Percentiles rank a stretch among this genome's conserved stretches.
Conservation (phyloP, 805 yeast genomes). For the Cyberlindnera mycetangii region DNA sequence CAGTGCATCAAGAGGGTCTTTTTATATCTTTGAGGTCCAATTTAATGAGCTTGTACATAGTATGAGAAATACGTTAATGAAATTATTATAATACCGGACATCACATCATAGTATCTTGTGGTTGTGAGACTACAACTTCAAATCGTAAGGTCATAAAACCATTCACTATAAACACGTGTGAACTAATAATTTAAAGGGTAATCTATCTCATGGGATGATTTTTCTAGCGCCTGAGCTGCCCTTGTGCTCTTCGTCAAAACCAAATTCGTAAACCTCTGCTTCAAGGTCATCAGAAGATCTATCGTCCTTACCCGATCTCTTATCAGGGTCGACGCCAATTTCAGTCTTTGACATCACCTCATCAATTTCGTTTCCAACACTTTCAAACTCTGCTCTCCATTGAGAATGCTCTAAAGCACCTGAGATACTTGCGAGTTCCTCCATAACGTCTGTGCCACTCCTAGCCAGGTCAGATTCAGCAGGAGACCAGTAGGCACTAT, state of each 20-base stretch:
- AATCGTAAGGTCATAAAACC: neutral
- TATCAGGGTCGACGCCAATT: neutral
- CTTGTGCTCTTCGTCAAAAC: slow-evolving; percentile 7
- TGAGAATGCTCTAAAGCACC: slow-evolving; percentile 18
- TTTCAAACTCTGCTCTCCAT: slow-evolving; percentile 19
- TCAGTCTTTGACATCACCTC: slow-evolving; percentile 1
- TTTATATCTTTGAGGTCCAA: too few species aligned
- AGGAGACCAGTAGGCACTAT: slow-evolving; percentile 24
- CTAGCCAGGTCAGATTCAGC: neutral
- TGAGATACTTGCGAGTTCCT: slow-evolving; percentile 17
- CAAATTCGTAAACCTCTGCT: neutral
- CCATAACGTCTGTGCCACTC: slow-evolving; percentile 11
- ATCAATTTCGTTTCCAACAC: slow-evolving; percentile 18
- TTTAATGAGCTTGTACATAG: slow-evolving; percentile 8
- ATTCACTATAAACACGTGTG: neutral
- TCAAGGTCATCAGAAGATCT: slow-evolving; percentile 6
- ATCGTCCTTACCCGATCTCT: neutral
- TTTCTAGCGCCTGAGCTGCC: slow-evolving; percentile 4
- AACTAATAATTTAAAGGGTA: neutral
- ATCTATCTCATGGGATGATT: slow-evolving; percentile 4
- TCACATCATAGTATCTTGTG: too few species aligned
- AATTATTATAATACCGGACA: too few species aligned
- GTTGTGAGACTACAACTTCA: neutral
- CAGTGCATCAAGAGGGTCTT: too few species aligned
- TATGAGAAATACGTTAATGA: slow-evolving; percentile 5